A percentile compares a stretch with the other conserved stretches of the same genome.
phyloP scores from a whole-genome alignment of 768 basidiomycete genomes.

The Suillus hirtellus region DNA sequence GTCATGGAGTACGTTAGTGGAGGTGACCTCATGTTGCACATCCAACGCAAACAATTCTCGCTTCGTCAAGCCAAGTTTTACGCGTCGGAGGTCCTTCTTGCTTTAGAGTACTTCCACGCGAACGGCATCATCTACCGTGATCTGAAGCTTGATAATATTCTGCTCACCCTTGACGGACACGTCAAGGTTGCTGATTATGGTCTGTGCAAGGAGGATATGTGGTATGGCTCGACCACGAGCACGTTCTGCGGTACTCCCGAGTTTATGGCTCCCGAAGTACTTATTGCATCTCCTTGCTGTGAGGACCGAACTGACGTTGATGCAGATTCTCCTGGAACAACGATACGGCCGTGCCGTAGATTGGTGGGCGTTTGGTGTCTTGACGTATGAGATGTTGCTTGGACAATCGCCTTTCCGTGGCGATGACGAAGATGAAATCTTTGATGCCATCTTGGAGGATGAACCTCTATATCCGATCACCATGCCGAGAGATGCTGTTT shows the following conservation, averaged over 20 bases:
- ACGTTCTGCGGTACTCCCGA: constrained; percentile 99
- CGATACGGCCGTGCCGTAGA: constrained; percentile 98
- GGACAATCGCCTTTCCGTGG: constrained; percentile 99
- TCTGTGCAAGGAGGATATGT: constrained; percentile 99
- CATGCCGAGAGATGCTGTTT: constrained; percentile 97
- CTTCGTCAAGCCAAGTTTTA: constrained; percentile 99
- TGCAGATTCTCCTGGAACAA: constrained; percentile 96
- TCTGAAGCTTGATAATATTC: constrained; percentile 96
- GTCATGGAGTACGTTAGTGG: constrained; percentile 99
- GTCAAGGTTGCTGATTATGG: constrained; percentile 99
- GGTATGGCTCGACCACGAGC: constrained; percentile 92
- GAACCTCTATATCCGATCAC: constrained; percentile 98
- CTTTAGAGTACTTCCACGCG: constrained; percentile 96
- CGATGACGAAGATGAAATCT: constrained; percentile 99
- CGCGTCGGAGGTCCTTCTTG: constrained; percentile 93
- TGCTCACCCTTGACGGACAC: constrained; percentile 94
- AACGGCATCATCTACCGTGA: constrained; percentile 99
- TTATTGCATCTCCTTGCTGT: not conserved
- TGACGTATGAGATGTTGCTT: constrained; percentile 98
- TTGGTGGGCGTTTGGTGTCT: constrained; percentile 99
- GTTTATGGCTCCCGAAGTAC: constrained; percentile 99
- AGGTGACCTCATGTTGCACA: constrained; percentile 98
- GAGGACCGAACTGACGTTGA: constrained; percentile 12
- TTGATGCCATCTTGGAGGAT: constrained; percentile 98
- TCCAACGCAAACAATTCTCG: constrained; percentile 98